Evolutionary conservation across 2,329 filamentous ascomycete species (phyloP).

Genomic region (Colletotrichum sidae): DNA sequence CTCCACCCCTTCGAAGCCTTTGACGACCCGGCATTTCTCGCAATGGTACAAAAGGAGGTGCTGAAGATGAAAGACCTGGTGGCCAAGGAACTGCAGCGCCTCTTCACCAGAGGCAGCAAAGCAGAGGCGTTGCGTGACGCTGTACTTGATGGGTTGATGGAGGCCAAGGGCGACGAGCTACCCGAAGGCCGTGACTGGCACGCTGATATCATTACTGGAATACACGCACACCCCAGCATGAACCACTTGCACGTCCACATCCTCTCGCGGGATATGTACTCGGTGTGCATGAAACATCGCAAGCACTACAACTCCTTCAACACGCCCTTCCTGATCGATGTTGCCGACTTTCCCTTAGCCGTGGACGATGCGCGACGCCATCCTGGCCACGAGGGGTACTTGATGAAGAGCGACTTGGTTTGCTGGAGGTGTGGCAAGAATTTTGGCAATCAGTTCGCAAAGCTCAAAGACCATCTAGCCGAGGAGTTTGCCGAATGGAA

Average conservation of each 20-base stretch:
- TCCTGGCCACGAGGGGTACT: constrained; percentile 67
- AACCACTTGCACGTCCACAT: constrained; percentile 92
- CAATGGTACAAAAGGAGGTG: constrained; percentile 70
- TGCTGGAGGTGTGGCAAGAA: constrained; percentile 87
- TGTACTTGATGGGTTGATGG: constrained; percentile 70
- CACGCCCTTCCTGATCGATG: constrained; percentile 82
- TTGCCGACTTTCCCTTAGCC: constrained; percentile 83
- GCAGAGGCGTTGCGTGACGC: constrained; percentile 73
- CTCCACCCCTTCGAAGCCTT: constrained; percentile 84
- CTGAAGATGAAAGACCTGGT: constrained; percentile 72
- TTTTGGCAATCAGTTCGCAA: constrained; percentile 80
- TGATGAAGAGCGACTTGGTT: constrained; percentile 69
- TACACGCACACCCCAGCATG: constrained; percentile 93
- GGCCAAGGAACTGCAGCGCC: constrained; percentile 79
- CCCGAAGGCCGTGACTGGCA: constrained; percentile 84
- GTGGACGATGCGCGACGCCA: constrained; percentile 72
- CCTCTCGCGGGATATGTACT: constrained; percentile 82
- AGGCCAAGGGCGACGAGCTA: constrained; percentile 59
- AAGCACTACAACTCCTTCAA: constrained; percentile 96
- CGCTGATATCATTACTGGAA: constrained; percentile 78
- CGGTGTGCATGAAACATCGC: constrained; percentile 76
- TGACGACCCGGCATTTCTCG: constrained; percentile 76
- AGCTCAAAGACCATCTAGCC: constrained; percentile 80
- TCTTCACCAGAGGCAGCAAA: constrained; percentile 71
- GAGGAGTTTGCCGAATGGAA: constrained; percentile 83